These are phyloP conservation scores for Trametes coccinea DNA, from an alignment of 768 basidiomycete species.

Conservation along the genomic window DNA sequence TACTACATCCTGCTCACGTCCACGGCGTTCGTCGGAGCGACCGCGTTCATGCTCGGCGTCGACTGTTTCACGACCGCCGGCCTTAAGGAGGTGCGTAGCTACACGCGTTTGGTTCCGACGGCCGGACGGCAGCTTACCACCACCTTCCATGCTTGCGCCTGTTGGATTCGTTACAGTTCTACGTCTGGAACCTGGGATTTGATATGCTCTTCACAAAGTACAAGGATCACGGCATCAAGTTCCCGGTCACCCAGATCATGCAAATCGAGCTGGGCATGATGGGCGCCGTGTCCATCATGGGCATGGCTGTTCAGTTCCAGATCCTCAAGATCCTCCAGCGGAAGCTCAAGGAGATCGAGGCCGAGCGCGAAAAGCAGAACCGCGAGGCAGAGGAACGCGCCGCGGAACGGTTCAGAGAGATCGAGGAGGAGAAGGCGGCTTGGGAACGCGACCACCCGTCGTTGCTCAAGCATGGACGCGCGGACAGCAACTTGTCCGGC, in stretches of 20 bases:
- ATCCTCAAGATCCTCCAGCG: slow-evolving; percentile 78
- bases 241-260: slow-evolving; percentile 89
- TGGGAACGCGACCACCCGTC: slow-evolving; percentile 89
- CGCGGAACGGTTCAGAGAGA: slow-evolving; percentile 62
- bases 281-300: slow-evolving; percentile 81
- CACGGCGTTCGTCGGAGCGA: slow-evolving; percentile 88
- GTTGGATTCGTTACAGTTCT: slow-evolving; percentile 59
- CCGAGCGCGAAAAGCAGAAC: slow-evolving; percentile 71
- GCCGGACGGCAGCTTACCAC: neutral
- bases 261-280: slow-evolving; percentile 90
- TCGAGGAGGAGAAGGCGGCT: slow-evolving; percentile 69
- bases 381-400: slow-evolving; percentile 76
- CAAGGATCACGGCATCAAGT: slow-evolving; percentile 61
- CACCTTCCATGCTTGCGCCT: slow-evolving; percentile 17
- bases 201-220: slow-evolving; percentile 77
- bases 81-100: slow-evolving; percentile 76
- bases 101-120: neutral
- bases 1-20: slow-evolving; percentile 84
- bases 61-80: slow-evolving; percentile 93
- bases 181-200: slow-evolving; percentile 95
- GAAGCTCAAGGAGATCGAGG: slow-evolving; percentile 77
- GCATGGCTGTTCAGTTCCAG: slow-evolving; percentile 86
- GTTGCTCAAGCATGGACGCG: slow-evolving; percentile 57
- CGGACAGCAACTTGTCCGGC: slow-evolving; percentile 63
- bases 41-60: slow-evolving; percentile 87